Conservation (phyloP, 192 early-diverging fungal species). For the Jimgerdemannia flammicorona region DNA sequence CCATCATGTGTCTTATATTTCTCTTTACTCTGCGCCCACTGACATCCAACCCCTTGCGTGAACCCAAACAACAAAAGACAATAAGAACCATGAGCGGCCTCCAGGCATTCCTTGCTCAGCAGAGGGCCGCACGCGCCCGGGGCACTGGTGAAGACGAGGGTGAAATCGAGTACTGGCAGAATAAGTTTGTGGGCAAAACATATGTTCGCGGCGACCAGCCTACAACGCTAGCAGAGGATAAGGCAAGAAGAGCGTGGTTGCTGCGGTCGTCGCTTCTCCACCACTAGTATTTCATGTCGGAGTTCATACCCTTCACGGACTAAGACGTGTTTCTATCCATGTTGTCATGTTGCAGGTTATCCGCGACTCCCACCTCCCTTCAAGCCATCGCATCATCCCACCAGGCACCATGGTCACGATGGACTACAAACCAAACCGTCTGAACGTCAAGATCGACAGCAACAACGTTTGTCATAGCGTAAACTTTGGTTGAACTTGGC, state of each 20-base stretch:
- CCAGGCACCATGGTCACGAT: constrained; percentile 36
- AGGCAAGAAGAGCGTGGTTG: constrained; percentile 5
- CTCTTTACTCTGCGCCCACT: no score
- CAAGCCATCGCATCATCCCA: constrained; percentile 29
- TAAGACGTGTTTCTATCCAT: neutral
- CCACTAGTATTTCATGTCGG: neutral
- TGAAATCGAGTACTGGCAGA: constrained; percentile 9
- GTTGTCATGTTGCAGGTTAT: constrained; percentile 23
- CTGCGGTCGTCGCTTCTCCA: neutral
- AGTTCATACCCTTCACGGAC: neutral
- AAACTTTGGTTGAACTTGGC: constrained; percentile 26
- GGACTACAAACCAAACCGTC: constrained; percentile 39
- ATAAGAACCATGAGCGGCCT: no score
- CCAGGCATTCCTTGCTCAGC: no score
- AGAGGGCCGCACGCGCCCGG: no score
- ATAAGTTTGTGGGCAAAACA: constrained; percentile 30
- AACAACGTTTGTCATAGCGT: constrained; percentile 31
- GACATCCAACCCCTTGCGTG: no score
- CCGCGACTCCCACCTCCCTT: constrained; percentile 33
- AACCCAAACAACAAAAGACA: no score
- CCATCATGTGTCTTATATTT: no score
- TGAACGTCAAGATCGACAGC: constrained; percentile 41
- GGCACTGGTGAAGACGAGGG: neutral
- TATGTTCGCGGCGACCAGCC: constrained; percentile 10
- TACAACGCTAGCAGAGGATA: constrained; percentile 1